Base-by-base conservation (phyloP, 1,284 basidiomycete genomes). In the Pyrrhoderma lamaoense region DNA sequence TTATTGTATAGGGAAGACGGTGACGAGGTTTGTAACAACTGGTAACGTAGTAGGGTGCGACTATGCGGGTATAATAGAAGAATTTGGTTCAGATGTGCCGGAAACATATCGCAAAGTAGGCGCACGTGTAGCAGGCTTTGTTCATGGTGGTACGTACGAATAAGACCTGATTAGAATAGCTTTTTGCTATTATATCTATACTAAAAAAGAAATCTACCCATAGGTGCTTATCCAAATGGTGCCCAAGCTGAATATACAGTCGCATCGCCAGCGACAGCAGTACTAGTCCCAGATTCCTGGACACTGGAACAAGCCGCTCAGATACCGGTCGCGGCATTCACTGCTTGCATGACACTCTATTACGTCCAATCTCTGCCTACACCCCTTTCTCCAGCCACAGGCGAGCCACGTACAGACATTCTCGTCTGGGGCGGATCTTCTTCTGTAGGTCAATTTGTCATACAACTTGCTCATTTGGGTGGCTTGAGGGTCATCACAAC, bases 401-500 rank as follows among this genome's bases (percentile, higher is more conserved):
- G 8, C 5, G 42, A 49, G 7, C 45, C 58, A 0, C 27, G 27
- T 5, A 56, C 57, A 7, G 51, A 57, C 43, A 57, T 65, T 45
- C 59, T 75, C 22, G 61, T 75, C 34, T 72, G 71, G 60, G 68
- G 66, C 16, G 73, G 70, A 11, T 62, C 71, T 9, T 66, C 68
- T 9, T 62, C 66, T 5, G 70, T 73, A 21, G 74, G 74, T 2
- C 61, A 69, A 16, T 69, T 65, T 57, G 69, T 68, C 7, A 58
- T 74, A 36, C 72, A 75, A 56, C 63, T 75, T 16, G 71, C 64
- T 11, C 63, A 62, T 27, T 57, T 65, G 14, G 58, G 64, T 1
- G 69, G 70, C 21, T 61, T 65, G 53, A 62, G 61, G 21, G 70
- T 73, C 45, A 61, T 71, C 56, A 59, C 65, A n/a, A 72, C 70